Base-by-base conservation (phyloP, 2,329 filamentous ascomycete species). In the Aspergillus fischeri region DNA sequence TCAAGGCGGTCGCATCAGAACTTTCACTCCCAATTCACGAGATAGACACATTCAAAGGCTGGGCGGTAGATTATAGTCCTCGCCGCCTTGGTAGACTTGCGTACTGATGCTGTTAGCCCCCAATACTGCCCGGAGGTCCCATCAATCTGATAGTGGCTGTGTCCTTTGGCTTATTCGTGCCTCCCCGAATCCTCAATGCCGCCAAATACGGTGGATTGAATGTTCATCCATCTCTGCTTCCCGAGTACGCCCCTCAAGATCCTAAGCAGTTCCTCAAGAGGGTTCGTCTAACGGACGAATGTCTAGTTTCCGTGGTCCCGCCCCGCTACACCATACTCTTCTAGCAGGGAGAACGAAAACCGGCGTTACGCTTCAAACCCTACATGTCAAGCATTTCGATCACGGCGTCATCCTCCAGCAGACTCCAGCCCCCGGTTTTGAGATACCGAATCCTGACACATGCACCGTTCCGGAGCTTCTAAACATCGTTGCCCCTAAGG, bases 151-250 rank as follows among this genome's bases (percentile, higher is more conserved):
- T 99, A 64, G 80, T 97, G 49, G 92, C 92, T 50, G 94, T 97
- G 4, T 97, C 94, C 0, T 99, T 97, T 75, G 94, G 94, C 3
- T 82, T 96, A 7, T 88, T 97, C 60, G 87, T 99, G 1, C 94
- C 94, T 0, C 81, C 83, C 0, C 82, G 91, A 4, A 85, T 97
- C 17, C 79, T 99, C 24, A 77, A 78, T 24, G 77, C 77, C 1
- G 84, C 89, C 25, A 84, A 83, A 65, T 96, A 95, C 75, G 92
- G 92, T 47, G 94, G 94, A 0, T 77, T 99, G 3, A 99, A 99
- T 73, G 82, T 99, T 2, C 94, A 99, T 69, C 94, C 94, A 1
- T 97, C 93, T 0, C 76, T 97, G 28, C 82, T 99, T 14, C 93
- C 92, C 3, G 88, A 94, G 86, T 90, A 79, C 64, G 79, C 69